Percentiles rank a stretch among this genome's conserved stretches.
Conservation (phyloP, 2,329 filamentous ascomycete genomes). For the Gnomoniopsis sp. region DNA sequence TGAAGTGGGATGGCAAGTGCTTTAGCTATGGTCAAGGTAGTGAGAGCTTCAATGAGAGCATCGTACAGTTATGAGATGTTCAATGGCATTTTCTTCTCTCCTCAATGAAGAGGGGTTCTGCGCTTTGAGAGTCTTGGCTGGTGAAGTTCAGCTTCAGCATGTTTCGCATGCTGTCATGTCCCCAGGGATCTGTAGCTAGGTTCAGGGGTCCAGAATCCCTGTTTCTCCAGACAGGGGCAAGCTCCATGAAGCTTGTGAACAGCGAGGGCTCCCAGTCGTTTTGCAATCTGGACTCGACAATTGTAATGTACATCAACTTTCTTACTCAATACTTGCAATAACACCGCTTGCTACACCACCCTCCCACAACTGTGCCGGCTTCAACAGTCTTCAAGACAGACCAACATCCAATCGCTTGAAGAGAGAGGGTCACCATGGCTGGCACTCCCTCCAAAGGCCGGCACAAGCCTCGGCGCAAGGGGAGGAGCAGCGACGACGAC, state of each 20-base stretch:
- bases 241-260: neutral
- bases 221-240: conserved; percentile 14
- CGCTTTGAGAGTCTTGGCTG: conserved; percentile 3
- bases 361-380: neutral
- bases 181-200: conserved; percentile 2
- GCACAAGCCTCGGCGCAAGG: conserved; percentile 58
- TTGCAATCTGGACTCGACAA: conserved; percentile 4
- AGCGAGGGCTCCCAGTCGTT: conserved; percentile 14
- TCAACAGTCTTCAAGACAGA: neutral
- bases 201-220: neutral
- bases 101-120: neutral
- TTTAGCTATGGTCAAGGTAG: neutral
- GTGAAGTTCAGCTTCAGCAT: neutral
- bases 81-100: neutral
- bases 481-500: conserved; percentile 44
- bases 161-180: conserved; percentile 8
- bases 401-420: neutral
- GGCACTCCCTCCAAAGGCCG: conserved; percentile 44
- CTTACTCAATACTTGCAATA: neutral
- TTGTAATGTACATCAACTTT: neutral
- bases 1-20: conserved; percentile 18
- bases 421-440: conserved; percentile 36
- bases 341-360: neutral
- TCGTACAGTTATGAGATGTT: neutral
- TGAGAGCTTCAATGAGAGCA: neutral